These are phyloP conservation scores for Venturia aucupariae DNA, from an alignment of 2,329 filamentous ascomycete species.

Conservation along the genomic window DNA sequence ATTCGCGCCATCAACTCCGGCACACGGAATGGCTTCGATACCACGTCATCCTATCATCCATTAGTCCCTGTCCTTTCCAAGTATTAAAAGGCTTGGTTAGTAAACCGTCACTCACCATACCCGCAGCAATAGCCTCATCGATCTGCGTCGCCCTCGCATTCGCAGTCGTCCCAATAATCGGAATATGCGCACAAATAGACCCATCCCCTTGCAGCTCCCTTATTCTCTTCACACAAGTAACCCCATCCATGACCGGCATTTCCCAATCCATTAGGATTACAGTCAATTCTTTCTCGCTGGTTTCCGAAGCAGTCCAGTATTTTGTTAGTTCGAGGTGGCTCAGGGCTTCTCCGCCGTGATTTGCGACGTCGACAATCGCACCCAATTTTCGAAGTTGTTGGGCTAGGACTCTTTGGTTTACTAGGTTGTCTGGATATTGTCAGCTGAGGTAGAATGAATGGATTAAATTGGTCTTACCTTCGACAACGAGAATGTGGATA, in stretches of 20 bases:
- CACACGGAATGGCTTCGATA: constrained; percentile 28
- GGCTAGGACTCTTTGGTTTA: constrained; percentile 15
- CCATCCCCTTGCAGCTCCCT: constrained; percentile 11
- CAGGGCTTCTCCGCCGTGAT: constrained; percentile 14
- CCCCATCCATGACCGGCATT: constrained; percentile 16
- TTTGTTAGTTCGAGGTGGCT: constrained; percentile 1
- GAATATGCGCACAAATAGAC: background rate
- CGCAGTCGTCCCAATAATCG: constrained; percentile 15
- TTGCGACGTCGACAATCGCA: constrained; percentile 14
- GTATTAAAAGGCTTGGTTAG: background rate
- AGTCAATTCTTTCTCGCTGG: background rate
- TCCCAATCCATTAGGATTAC: constrained; percentile 14
- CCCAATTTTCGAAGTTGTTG: constrained; percentile 13
- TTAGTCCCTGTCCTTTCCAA: background rate
- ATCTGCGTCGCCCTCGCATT: constrained; percentile 15
- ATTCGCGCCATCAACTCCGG: constrained; percentile 20
- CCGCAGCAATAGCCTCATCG: constrained; percentile 10
- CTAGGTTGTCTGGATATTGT: constrained; percentile 19
- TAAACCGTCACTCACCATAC: constrained; percentile 6
- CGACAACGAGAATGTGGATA: background rate
- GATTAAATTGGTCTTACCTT: background rate
- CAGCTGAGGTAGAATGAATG: background rate
- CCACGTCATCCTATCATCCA: constrained; percentile 1
- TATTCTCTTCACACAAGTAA: constrained; percentile 10
- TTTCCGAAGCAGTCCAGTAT: constrained; percentile 3